These are phyloP conservation scores for Sarcomyxa edulis DNA, from an alignment of 768 basidiomycete genomes.

Conservation along the genomic window DNA sequence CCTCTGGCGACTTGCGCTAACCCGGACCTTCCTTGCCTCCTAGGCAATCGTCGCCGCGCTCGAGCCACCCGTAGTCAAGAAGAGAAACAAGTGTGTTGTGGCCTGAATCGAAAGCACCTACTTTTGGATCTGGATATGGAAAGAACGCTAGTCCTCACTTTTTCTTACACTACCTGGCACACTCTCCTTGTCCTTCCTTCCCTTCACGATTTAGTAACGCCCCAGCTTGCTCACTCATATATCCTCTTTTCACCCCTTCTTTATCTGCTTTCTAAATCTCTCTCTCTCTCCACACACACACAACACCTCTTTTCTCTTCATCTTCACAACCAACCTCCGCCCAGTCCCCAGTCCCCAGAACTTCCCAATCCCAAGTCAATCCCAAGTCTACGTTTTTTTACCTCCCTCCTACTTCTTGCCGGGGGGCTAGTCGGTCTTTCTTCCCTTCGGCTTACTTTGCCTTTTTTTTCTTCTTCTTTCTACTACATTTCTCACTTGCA, in stretches of 20 bases:
- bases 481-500: too few relatives aligned
- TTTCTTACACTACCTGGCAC: slow-evolving; percentile 14
- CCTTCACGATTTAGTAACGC: slow-evolving; percentile 23
- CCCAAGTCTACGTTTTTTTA: too few relatives aligned
- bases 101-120: too few relatives aligned
- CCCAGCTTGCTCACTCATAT: slow-evolving; percentile 13
- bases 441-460: background rate
- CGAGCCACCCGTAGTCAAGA: slow-evolving; percentile 91
- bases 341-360: too few relatives aligned
- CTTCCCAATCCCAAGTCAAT: too few relatives aligned
- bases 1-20: slow-evolving; percentile 5
- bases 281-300: background rate
- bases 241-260: slow-evolving; percentile 15
- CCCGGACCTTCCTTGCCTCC: slow-evolving; percentile 7
- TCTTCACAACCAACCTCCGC: too few relatives aligned
- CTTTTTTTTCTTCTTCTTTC: too few relatives aligned
- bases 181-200: slow-evolving; percentile 17
- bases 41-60: slow-evolving; percentile 98
- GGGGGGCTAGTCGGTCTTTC: slow-evolving; percentile 4
- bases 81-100: slow-evolving; percentile 76
- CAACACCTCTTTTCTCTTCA: too few relatives aligned
- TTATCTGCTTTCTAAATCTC: slow-evolving; percentile 28
- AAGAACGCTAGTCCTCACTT: slow-evolving; percentile 17
- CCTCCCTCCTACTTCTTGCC: too few relatives aligned
- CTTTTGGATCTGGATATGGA: slow-evolving; percentile 8